Conservation (phyloP, 352 stramenopile genomes). For the Globisporangium nunn region DNA sequence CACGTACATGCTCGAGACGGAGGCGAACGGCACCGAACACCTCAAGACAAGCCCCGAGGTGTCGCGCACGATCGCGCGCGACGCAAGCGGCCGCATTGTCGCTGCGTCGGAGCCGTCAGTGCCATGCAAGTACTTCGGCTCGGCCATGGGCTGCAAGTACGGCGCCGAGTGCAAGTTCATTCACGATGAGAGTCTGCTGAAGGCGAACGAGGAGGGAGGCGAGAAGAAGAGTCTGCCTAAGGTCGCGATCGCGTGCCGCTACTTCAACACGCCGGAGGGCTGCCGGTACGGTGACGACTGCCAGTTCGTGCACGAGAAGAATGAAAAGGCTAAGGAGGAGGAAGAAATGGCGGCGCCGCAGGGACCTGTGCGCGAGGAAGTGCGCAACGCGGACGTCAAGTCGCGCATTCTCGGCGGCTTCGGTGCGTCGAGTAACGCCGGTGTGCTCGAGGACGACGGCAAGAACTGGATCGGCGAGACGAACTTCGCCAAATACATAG, state of each 20-base stretch:
- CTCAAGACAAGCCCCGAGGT: constrained; percentile 64
- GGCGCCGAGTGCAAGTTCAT: constrained; percentile 75
- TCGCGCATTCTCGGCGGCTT: constrained; percentile 83
- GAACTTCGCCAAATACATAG: constrained; percentile 56
- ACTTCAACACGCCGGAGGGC: constrained; percentile 66
- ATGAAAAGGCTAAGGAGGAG: constrained; percentile 14
- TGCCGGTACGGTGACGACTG: constrained; percentile 71
- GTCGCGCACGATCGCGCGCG: constrained; percentile 57
- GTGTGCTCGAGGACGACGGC: constrained; percentile 72
- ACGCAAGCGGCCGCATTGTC: constrained; percentile 61
- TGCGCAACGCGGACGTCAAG: constrained; percentile 78
- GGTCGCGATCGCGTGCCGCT: constrained; percentile 66
- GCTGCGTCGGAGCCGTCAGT: constrained; percentile 33
- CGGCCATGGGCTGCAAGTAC: constrained; percentile 76
- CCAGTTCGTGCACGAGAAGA: constrained; percentile 60
- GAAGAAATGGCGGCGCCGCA: constrained; percentile 11
- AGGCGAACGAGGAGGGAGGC: constrained; percentile 8
- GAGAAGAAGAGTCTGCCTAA: constrained; percentile 28
- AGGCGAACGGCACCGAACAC: constrained; percentile 61
- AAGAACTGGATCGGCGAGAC: constrained; percentile 83
- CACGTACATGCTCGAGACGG: constrained; percentile 80
- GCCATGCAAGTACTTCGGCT: constrained; percentile 78
- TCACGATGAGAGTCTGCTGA: constrained; percentile 43
- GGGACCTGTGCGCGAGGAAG: constrained; percentile 36
- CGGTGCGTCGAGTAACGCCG: constrained; percentile 68